Conservation (phyloP, 305 asterid genomes). For the Fraxinus velutina region DNA sequence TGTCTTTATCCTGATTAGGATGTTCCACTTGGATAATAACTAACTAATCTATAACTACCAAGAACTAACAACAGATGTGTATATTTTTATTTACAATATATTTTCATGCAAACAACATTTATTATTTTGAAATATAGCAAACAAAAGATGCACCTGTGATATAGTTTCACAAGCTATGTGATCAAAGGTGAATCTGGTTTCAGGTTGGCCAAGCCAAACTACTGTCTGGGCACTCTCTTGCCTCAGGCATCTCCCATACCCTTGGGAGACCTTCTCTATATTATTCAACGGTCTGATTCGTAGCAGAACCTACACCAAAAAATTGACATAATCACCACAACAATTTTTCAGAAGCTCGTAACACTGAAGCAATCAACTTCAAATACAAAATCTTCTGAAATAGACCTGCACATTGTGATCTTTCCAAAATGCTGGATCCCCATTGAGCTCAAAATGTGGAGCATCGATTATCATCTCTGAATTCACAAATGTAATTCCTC, state of each 20-base stretch:
- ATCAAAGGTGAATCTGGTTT: slow-evolving; percentile 78
- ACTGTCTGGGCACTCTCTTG: slow-evolving; percentile 66
- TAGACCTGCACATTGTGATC: slow-evolving; percentile 81
- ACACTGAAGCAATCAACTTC: neutral
- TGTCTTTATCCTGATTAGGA: neutral
- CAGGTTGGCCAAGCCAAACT: slow-evolving; percentile 72
- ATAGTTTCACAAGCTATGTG: slow-evolving; percentile 69
- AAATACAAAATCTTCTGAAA: neutral
- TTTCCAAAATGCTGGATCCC: slow-evolving; percentile 62
- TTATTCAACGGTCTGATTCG: slow-evolving; percentile 70
- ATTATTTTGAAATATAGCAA: neutral
- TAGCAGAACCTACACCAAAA: slow-evolving; percentile 54
- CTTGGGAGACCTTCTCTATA: slow-evolving; percentile 59
- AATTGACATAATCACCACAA: neutral
- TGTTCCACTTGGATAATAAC: slow-evolving; percentile 5
- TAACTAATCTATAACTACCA: neutral
- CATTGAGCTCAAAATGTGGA: slow-evolving; percentile 57
- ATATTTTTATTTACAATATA: neutral
- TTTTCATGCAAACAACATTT: neutral
- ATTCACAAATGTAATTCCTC: slow-evolving; percentile 33
- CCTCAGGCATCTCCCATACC: slow-evolving; percentile 62
- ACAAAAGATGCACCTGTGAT: slow-evolving; percentile 56
- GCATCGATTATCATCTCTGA: slow-evolving; percentile 31
- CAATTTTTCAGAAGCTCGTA: neutral
- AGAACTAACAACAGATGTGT: neutral